A percentile compares a stretch with the other conserved stretches of the same genome.
Evolutionary conservation across 495 filamentous ascomycete species (phyloP).

Genomic region (Penicillium maclennaniae): DNA sequence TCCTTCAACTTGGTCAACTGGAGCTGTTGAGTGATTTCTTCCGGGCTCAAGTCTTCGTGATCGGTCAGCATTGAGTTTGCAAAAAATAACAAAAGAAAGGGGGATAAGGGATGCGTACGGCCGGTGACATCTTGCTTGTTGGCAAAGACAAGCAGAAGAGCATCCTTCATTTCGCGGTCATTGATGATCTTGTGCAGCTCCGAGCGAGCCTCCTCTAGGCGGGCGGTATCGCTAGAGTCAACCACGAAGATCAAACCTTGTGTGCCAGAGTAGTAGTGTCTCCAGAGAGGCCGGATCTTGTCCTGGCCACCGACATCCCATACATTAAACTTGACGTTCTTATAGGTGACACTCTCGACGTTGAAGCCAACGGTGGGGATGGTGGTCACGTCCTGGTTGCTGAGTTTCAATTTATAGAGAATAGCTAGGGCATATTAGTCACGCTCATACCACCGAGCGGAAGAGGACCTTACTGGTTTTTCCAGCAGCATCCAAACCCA

Average conservation of each 20-base stretch:
- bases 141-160: slow-evolving; percentile 87
- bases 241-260: slow-evolving; percentile 98
- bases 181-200: slow-evolving; percentile 95
- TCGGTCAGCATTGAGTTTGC: slow-evolving; percentile 11
- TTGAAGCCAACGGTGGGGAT: slow-evolving; percentile 99
- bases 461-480: slow-evolving; percentile 70
- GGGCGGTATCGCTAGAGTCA: slow-evolving; percentile 80
- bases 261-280: slow-evolving; percentile 97
- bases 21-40: slow-evolving; percentile 81
- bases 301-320: slow-evolving; percentile 99
- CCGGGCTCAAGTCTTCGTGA: slow-evolving; percentile 70
- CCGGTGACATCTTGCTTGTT: slow-evolving; percentile 94
- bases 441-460: background rate
- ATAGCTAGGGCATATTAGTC: slow-evolving; percentile 56
- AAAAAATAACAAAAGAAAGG: background rate
- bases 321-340: slow-evolving; percentile 99
- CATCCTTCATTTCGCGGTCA: slow-evolving; percentile 97
- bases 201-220: slow-evolving; percentile 84
- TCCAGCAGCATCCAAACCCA: slow-evolving; percentile 94
- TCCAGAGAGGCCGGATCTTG: slow-evolving; percentile 97
- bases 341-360: slow-evolving; percentile 98
- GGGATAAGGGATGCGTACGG: slow-evolving; percentile 52
- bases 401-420: slow-evolving; percentile 97
- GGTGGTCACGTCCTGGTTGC: slow-evolving; percentile 94
- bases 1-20: slow-evolving; percentile 83